These are phyloP conservation scores for Fusarium sp. DNA, from an alignment of 2,329 filamentous ascomycete species.

Conservation along the genomic window DNA sequence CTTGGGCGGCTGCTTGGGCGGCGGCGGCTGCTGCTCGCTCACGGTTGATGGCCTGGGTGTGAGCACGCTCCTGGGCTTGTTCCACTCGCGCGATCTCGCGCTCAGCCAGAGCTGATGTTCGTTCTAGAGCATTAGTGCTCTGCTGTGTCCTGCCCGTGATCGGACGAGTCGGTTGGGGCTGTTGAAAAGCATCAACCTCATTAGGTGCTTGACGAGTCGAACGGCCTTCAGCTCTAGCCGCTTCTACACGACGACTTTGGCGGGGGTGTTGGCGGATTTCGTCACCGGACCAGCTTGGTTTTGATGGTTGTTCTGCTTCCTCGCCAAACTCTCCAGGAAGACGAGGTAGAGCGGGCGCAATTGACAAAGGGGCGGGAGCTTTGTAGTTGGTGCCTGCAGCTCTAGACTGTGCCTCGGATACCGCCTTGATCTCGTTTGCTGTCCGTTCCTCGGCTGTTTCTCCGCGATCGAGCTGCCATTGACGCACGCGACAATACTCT, in stretches of 20 bases:
- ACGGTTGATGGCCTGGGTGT: slow-evolving; percentile 58
- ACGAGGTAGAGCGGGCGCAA: slow-evolving; percentile 40
- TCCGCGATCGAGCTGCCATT: slow-evolving; percentile 66
- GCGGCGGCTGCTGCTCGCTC: slow-evolving; percentile 52
- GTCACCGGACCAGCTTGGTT: background rate
- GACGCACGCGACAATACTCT: slow-evolving; percentile 71
- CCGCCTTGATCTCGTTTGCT: slow-evolving; percentile 64
- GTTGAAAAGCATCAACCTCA: slow-evolving; percentile 38
- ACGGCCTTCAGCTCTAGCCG: slow-evolving; percentile 38
- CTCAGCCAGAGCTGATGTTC: slow-evolving; percentile 61
- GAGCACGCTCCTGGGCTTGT: slow-evolving; percentile 62
- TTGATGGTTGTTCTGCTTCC: slow-evolving; percentile 18
- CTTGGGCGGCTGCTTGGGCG: slow-evolving; percentile 48
- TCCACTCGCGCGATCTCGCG: slow-evolving; percentile 65
- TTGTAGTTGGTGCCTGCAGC: slow-evolving; percentile 50
- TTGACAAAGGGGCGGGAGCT: slow-evolving; percentile 39
- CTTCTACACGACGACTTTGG: slow-evolving; percentile 56
- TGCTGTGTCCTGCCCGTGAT: slow-evolving; percentile 34
- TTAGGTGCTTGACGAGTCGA: slow-evolving; percentile 45
- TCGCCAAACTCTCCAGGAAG: slow-evolving; percentile 35
- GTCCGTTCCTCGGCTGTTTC: slow-evolving; percentile 61
- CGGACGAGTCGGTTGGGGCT: slow-evolving; percentile 32
- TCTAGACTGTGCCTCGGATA: slow-evolving; percentile 61
- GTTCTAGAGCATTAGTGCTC: slow-evolving; percentile 54
- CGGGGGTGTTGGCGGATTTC: slow-evolving; percentile 54